Evolutionary conservation across 2,329 filamentous ascomycete species (phyloP), one percentile per base, ranked within the genome.

Genomic region (Monosporascus sp.): DNA sequence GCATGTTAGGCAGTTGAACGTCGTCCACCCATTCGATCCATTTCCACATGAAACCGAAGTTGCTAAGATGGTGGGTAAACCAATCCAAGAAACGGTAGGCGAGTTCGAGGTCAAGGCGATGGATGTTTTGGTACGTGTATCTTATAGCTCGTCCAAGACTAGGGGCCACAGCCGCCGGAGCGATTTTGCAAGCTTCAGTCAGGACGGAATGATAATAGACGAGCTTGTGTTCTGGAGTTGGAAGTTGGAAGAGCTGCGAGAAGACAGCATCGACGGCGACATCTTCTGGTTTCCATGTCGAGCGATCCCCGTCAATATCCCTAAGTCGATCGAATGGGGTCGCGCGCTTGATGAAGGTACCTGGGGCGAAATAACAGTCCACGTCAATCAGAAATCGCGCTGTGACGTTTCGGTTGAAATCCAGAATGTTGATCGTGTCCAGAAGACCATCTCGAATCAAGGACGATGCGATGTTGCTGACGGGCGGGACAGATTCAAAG

Each of bases 31-130:
- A 99, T 73, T 99, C 94, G 17, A 88, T 87, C 94, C 94, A 99
- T 72, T 97, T 97, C 94, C 94, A 99, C 9, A 94, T 94, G 69
- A 97, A 99, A 50, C 96, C 94, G 68, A 99, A 99, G 74, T 99
- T 99, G 74, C 92, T 97, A 60, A 99, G 75, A 74, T 99, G 94
- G 69, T 99, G 94, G 18, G 93, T 83, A 67, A 99, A 99, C 94
- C 94, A 99, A 69, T 97, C 93, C 67, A 96, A 78, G 72, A 97
- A 97, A 25, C 94, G 84, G 64, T 92, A 88, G 52, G 78, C 81
- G 44, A 99, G 75, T 71, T 97, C 92, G 47, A 97, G 77, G 65
- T 99, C 94, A 77, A 97, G 85, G 2, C 80, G 82, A 54, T 90
- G 85, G 9, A 89, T 77, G 67, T 88, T 91, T 57, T 89, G 84